These are phyloP conservation scores for Citrus hindsii DNA, from an alignment of 345 rosid genomes.

Conservation along the genomic window DNA sequence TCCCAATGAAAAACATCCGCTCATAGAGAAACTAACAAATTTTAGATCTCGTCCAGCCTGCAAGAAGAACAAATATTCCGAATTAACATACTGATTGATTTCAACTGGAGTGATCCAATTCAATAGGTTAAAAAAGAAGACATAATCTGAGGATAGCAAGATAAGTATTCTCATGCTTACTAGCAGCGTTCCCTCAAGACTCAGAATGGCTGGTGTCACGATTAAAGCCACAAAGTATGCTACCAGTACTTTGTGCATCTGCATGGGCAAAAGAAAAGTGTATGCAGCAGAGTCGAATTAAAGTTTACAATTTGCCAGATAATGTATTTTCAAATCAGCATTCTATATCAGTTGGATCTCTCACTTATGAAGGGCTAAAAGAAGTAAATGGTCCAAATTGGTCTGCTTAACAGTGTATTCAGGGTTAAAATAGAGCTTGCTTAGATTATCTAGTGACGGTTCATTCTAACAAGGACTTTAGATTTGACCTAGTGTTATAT, in stretches of 20 bases:
- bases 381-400: background rate
- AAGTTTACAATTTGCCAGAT: background rate
- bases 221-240: constrained; percentile 34
- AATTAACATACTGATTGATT: background rate
- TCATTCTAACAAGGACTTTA: background rate
- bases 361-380: background rate
- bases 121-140: background rate
- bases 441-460: no score
- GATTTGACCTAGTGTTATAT: background rate
- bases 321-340: background rate
- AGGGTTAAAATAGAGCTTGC: background rate
- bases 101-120: background rate
- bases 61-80: background rate
- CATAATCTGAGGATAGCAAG: background rate
- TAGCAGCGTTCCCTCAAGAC: constrained; percentile 56
- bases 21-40: constrained; percentile 48
- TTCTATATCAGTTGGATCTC: background rate
- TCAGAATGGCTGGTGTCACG: constrained; percentile 41
- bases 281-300: background rate
- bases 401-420: background rate
- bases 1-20: constrained; percentile 49
- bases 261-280: constrained; percentile 11
- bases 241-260: constrained; percentile 53
- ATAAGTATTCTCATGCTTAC: constrained; percentile 20
- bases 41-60: constrained; percentile 66